A percentile compares a stretch with the other conserved stretches of the same genome.
Conservation (phyloP, 2,329 filamentous ascomycete species). For the Podosphaera xanthii region DNA sequence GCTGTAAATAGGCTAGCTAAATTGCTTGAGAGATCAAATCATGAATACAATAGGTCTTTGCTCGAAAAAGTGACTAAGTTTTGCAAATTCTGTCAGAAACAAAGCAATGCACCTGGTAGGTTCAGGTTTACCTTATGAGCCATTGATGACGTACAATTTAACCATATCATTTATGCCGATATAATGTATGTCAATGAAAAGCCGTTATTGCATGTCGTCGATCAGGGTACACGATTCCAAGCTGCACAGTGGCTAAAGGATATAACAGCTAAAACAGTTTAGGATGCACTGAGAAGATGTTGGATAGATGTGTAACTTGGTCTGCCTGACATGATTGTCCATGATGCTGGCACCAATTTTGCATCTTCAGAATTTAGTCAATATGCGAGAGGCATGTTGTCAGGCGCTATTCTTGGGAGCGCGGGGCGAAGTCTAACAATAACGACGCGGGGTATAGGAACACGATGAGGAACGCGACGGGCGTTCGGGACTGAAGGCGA, state of each 20-base stretch:
- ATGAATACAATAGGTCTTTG: neutral
- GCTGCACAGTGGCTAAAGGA: neutral
- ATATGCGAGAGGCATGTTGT: neutral
- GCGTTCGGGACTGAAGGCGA: too few species aligned
- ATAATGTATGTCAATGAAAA: too few species aligned
- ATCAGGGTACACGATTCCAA: too few species aligned
- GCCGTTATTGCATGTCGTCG: too few species aligned
- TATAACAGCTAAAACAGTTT: neutral
- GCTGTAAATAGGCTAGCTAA: neutral
- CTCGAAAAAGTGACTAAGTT: neutral
- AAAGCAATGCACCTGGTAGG: neutral
- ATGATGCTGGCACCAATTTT: neutral
- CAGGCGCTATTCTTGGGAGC: too few species aligned
- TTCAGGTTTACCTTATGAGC: neutral
- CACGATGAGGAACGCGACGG: too few species aligned
- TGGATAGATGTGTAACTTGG: neutral
- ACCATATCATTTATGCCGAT: neutral
- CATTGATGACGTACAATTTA: neutral
- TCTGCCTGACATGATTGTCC: neutral
- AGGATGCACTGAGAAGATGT: neutral
- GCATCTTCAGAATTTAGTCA: neutral
- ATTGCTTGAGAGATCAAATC: neutral
- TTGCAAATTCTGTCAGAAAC: neutral
- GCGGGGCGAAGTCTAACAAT: too few species aligned
- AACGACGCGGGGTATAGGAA: too few species aligned